These are phyloP conservation scores for Fistulinella cinereoalba DNA, from an alignment of 1,284 basidiomycete genomes.

Conservation along the genomic window DNA sequence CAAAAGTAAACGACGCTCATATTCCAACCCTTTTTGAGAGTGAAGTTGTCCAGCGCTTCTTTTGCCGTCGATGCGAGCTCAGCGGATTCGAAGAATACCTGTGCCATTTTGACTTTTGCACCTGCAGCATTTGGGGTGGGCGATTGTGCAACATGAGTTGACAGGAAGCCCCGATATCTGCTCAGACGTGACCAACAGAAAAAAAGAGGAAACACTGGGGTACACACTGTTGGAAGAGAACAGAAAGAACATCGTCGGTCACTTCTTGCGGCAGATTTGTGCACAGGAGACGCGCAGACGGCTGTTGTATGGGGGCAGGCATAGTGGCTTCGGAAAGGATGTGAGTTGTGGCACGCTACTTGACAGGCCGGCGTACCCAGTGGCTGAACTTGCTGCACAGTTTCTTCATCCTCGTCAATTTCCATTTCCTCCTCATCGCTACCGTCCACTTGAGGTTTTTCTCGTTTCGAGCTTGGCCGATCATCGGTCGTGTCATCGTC, in stretches of 20 bases:
- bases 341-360: slow-evolving; percentile 18
- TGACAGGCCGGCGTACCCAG: slow-evolving; percentile 42
- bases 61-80: slow-evolving; percentile 74
- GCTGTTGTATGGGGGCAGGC: slow-evolving; percentile 53
- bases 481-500: slow-evolving; percentile 59
- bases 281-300: slow-evolving; percentile 66
- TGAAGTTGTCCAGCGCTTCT: slow-evolving; percentile 75
- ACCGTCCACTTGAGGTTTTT: slow-evolving; percentile 61
- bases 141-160: slow-evolving; percentile 63
- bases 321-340: slow-evolving; percentile 40
- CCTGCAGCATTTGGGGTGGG: slow-evolving; percentile 62
- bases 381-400: slow-evolving; percentile 36
- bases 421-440: slow-evolving; percentile 82
- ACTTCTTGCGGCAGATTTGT: slow-evolving; percentile 81
- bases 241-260: slow-evolving; percentile 73
- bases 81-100: slow-evolving; percentile 70
- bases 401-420: slow-evolving; percentile 77
- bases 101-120: slow-evolving; percentile 67
- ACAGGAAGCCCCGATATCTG: slow-evolving; percentile 76
- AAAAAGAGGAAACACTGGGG: background rate
- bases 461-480: slow-evolving; percentile 61
- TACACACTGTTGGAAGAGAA: slow-evolving; percentile 85
- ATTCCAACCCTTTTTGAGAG: slow-evolving; percentile 76
- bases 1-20: slow-evolving; percentile 76
- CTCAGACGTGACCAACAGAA: slow-evolving; percentile 7